A percentile compares a stretch with the other conserved stretches of the same genome.
These are phyloP conservation scores for Fistulinella cinereoalba DNA, from an alignment of 1,284 basidiomycete species.

Conservation along the genomic window DNA sequence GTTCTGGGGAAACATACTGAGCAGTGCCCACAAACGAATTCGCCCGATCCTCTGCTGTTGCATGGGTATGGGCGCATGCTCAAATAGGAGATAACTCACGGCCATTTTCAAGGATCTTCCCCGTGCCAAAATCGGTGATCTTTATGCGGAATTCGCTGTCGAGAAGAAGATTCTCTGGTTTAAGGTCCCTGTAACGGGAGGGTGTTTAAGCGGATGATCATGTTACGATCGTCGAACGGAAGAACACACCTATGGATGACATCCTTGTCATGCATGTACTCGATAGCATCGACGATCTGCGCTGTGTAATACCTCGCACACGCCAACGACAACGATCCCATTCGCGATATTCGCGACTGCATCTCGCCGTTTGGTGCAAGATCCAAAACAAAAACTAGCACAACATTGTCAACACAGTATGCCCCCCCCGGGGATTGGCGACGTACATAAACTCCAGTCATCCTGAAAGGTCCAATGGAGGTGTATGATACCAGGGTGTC, in stretches of 20 bases:
- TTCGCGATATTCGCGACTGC: slow-evolving; percentile 70
- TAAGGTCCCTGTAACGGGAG: slow-evolving; percentile 61
- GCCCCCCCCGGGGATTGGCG: neutral
- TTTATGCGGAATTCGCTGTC: slow-evolving; percentile 86
- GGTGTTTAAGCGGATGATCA: slow-evolving; percentile 2
- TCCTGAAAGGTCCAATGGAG: slow-evolving; percentile 86
- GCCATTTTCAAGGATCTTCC: slow-evolving; percentile 73
- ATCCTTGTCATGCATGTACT: slow-evolving; percentile 85
- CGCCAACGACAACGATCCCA: slow-evolving; percentile 77
- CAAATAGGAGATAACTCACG: slow-evolving; percentile 33
- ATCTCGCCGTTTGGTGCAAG: slow-evolving; percentile 89
- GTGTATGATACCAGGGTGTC: slow-evolving; percentile 81
- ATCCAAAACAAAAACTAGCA: slow-evolving; percentile 86
- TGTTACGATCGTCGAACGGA: slow-evolving; percentile 5
- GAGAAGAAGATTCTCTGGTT: slow-evolving; percentile 91
- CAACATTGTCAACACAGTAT: neutral
- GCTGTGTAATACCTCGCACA: slow-evolving; percentile 84
- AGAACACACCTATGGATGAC: slow-evolving; percentile 76
- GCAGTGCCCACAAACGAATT: slow-evolving; percentile 96
- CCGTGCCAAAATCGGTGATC: slow-evolving; percentile 96
- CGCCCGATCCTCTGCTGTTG: slow-evolving; percentile 45
- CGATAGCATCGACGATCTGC: slow-evolving; percentile 83
- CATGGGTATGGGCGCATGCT: slow-evolving; percentile 8
- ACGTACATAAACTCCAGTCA: slow-evolving; percentile 72
- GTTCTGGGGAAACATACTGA: slow-evolving; percentile 93